Evolutionary conservation across 495 filamentous ascomycete genomes (phyloP), one percentile per base, ranked within the genome.

Genomic region (Penicillium alfredii): DNA sequence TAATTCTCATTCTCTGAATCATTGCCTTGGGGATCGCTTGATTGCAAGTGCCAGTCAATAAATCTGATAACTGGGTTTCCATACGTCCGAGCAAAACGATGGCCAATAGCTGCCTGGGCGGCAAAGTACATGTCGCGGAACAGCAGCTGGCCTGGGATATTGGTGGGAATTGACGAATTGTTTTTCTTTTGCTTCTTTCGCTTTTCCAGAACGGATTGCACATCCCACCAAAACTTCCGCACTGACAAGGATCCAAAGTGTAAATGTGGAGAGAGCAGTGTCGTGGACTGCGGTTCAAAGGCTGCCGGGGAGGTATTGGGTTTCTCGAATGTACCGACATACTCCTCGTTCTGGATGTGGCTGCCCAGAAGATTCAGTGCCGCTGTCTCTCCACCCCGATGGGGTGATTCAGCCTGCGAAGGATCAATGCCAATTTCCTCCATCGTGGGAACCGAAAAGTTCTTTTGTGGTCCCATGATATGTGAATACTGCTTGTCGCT

Each of bases 41-140:
- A 77, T 6, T 76, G 78, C 8, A 84, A 55, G 44, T 84, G 80
- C 80, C 81, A 86, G 31, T 80, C 78, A 6, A 86, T 70, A 53
- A 85, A 83, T 15, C 78, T 64, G 26, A 72, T 78, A 39, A 76
- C 56, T 3, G 59, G 45, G 43, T 86, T 86, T 14, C 71, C 69
- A 20, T 70, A 46, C 3, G 76, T 80, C 35, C 76, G 75, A 4
- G 55, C 61, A 44, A 78, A 85, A 1, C 59, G 36, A 30, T 69
- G 63, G 3, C 81, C 81, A 2, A 85, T 58, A 0, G 68, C 64
- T 2, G 80, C 76, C 50, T 86, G 81, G 0, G 82, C 82, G 20
- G 64, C 81, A 40, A 86, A 84, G 58, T 84, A 86, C 81, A 85
- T 86, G 38, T 86, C 82, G 0, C 82, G 66, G 51, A 86, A 86